phyloP scores from a whole-genome alignment of 345 rosid genomes.

The Murraya koenigii region DNA sequence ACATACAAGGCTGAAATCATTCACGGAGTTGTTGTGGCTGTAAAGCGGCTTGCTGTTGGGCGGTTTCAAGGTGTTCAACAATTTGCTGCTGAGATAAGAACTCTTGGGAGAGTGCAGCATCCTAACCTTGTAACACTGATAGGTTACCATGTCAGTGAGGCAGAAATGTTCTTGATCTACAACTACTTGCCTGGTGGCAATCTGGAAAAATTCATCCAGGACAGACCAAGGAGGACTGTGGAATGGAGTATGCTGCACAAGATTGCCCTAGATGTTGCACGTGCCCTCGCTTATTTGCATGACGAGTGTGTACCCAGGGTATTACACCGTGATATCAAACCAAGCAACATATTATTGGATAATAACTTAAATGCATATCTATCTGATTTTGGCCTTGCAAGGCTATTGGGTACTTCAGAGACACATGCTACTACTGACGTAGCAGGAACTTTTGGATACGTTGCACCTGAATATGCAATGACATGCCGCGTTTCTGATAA shows the following conservation, averaged over 20 bases:
- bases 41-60: constrained; percentile 50
- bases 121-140: constrained; percentile 49
- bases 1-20: constrained; percentile 52
- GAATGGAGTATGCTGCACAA: constrained; percentile 52
- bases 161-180: constrained; percentile 52
- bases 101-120: constrained; percentile 52
- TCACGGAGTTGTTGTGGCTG: constrained; percentile 47
- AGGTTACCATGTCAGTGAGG: constrained; percentile 49
- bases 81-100: constrained; percentile 51
- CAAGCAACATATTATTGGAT: constrained; percentile 51
- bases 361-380: constrained; percentile 44
- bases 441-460: constrained; percentile 56
- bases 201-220: constrained; percentile 48
- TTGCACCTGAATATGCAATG: constrained; percentile 61
- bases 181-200: constrained; percentile 57
- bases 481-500: constrained; percentile 55
- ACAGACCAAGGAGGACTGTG: constrained; percentile 36
- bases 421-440: constrained; percentile 59
- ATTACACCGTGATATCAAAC: constrained; percentile 53
- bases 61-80: constrained; percentile 57
- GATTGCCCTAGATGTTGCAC: constrained; percentile 54
- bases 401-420: constrained; percentile 53
- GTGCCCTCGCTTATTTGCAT: constrained; percentile 51
- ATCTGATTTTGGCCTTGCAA: constrained; percentile 57
- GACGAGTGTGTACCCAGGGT: constrained; percentile 50